Evolutionary conservation across 202 grass and related monocot species (phyloP).

Genomic region (Setaria viridis): DNA sequence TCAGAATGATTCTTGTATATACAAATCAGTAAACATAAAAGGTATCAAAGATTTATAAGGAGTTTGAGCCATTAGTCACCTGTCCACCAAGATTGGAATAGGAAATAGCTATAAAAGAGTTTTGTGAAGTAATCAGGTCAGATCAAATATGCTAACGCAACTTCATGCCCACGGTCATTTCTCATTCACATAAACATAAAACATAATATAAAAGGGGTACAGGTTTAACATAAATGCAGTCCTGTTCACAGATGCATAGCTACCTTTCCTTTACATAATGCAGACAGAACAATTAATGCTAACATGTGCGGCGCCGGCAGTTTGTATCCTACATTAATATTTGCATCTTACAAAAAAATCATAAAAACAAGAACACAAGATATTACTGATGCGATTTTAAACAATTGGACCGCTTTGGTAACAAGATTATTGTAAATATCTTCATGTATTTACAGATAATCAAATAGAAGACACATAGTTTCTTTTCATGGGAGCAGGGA

Average conservation of each 20-base stretch:
- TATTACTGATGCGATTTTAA: neutral
- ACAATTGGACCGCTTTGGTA: neutral
- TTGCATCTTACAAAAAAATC: slow-evolving; percentile 14
- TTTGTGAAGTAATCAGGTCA: neutral
- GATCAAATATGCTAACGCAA: slow-evolving; percentile 31
- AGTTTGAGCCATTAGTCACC: neutral
- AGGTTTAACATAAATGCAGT: neutral
- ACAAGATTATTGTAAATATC: slow-evolving; percentile 6
- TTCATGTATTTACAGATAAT: neutral
- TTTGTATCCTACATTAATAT: slow-evolving; percentile 36
- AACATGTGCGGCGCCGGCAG: slow-evolving; percentile 10
- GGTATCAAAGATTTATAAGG: neutral
- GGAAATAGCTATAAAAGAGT: neutral
- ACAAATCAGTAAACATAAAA: neutral
- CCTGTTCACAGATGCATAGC: neutral
- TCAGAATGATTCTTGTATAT: neutral
- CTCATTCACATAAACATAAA: neutral
- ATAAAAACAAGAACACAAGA: neutral
- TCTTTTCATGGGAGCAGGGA: slow-evolving; percentile 5
- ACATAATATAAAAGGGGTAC: neutral
- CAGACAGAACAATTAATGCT: slow-evolving; percentile 42
- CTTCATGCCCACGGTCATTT: neutral
- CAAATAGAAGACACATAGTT: neutral
- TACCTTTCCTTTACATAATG: neutral
- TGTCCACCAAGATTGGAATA: slow-evolving; percentile 10